A percentile compares a stretch with the other conserved stretches of the same genome.
These are phyloP conservation scores for Penicillium argentinense DNA, from an alignment of 495 filamentous ascomycete species.

Conservation along the genomic window DNA sequence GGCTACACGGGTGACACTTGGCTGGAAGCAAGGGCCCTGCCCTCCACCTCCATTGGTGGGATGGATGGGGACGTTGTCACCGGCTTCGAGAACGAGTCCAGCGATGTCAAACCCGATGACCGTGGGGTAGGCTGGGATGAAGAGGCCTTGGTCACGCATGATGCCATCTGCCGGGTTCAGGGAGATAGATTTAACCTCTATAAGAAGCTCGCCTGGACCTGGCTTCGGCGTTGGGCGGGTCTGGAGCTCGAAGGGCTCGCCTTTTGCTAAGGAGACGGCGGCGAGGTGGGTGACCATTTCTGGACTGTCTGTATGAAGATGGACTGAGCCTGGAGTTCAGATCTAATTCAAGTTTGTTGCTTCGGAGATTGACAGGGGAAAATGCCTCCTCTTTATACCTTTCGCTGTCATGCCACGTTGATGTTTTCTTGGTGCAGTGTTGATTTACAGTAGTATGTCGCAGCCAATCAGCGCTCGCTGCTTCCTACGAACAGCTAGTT, in stretches of 20 bases:
- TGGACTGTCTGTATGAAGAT: neutral
- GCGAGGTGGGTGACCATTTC: constrained; percentile 45
- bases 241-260: constrained; percentile 32
- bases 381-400: constrained; percentile 17
- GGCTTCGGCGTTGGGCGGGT: constrained; percentile 39
- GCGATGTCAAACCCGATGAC: constrained; percentile 49
- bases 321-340: constrained; percentile 6
- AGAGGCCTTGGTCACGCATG: constrained; percentile 41
- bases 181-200: constrained; percentile 48
- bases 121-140: constrained; percentile 41
- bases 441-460: neutral
- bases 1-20: constrained; percentile 41
- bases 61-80: constrained; percentile 35
- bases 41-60: constrained; percentile 18
- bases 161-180: constrained; percentile 48
- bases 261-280: constrained; percentile 35
- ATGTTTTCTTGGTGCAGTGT: constrained; percentile 2
- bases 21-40: constrained; percentile 17
- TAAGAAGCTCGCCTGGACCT: constrained; percentile 49
- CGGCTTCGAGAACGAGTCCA: constrained; percentile 43
- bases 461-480: constrained; percentile 30
- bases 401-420: neutral
- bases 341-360: constrained; percentile 3
- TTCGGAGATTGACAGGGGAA: constrained; percentile 1
- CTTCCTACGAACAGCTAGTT: constrained; percentile 31